Evolutionary conservation across 805 yeast genomes (phyloP).

Genomic region (Candida insectorum): DNA sequence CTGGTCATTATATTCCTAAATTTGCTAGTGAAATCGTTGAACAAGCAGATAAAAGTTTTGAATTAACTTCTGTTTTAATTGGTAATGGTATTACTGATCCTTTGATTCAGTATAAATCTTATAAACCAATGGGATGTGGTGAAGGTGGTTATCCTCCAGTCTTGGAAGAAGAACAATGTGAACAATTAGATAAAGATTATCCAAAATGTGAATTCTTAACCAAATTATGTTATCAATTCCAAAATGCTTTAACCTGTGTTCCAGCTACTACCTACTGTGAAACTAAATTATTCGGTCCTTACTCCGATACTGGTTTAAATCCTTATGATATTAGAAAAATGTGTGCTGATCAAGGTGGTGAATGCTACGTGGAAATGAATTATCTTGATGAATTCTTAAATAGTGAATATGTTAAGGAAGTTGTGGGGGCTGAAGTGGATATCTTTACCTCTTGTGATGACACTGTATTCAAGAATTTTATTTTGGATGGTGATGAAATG

Average conservation of each 20-base stretch:
- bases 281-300: slow-evolving; percentile 24
- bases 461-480: slow-evolving; percentile 47
- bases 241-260: slow-evolving; percentile 35
- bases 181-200: slow-evolving; percentile 29
- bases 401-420: slow-evolving; percentile 48
- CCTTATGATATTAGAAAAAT: slow-evolving; percentile 60
- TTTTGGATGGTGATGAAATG: slow-evolving; percentile 62
- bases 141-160: slow-evolving; percentile 43
- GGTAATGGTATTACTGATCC: slow-evolving; percentile 47
- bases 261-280: slow-evolving; percentile 37
- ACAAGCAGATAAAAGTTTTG: slow-evolving; percentile 51
- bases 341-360: slow-evolving; percentile 47
- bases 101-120: slow-evolving; percentile 35
- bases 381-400: slow-evolving; percentile 52
- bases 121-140: slow-evolving; percentile 46
- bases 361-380: slow-evolving; percentile 52
- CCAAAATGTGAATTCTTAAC: slow-evolving; percentile 32
- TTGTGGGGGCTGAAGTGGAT: slow-evolving; percentile 56
- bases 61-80: slow-evolving; percentile 37
- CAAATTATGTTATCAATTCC: slow-evolving; percentile 28
- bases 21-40: slow-evolving; percentile 78
- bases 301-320: slow-evolving; percentile 50
- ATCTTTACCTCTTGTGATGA: slow-evolving; percentile 46
- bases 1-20: slow-evolving; percentile 91
- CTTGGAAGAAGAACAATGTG: slow-evolving; percentile 28